Conservation (phyloP, 208 protist species). For the Porcisia deanei region DNA sequence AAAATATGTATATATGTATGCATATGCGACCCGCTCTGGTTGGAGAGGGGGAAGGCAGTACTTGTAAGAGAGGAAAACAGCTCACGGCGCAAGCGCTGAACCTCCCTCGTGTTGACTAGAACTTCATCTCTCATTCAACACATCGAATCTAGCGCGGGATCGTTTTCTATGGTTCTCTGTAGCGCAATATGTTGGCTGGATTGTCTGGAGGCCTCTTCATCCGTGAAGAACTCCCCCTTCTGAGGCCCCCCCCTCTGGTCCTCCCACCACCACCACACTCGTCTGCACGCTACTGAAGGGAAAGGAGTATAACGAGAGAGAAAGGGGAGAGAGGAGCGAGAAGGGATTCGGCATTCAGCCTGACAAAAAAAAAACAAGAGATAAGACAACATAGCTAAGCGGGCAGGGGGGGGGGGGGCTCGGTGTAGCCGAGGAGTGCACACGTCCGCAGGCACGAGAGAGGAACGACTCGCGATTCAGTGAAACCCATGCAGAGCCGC, state of each 20-base stretch:
- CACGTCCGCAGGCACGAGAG: background rate
- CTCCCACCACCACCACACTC: too few relatives aligned
- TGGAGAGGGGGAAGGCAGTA: background rate
- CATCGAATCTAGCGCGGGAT: background rate
- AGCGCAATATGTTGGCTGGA: background rate
- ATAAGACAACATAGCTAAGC: background rate
- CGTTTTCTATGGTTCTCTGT: background rate
- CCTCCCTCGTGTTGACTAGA: background rate
- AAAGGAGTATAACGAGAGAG: slow-evolving; percentile 21
- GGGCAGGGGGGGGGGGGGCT: background rate
- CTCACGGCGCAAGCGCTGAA: background rate
- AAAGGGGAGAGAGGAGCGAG: slow-evolving; percentile 9
- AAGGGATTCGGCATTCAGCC: background rate
- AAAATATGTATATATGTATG: slow-evolving; percentile 8
- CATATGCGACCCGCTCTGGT: background rate
- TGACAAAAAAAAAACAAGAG: slow-evolving; percentile 12
- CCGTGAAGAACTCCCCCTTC: background rate
- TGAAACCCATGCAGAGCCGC: background rate
- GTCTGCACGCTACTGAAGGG: slow-evolving; percentile 2
- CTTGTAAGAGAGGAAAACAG: background rate
- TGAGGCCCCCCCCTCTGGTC: background rate
- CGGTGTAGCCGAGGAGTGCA: background rate
- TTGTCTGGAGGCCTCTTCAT: background rate
- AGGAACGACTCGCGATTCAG: background rate
- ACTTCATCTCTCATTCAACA: background rate